Evolutionary conservation across 176 grass and related monocot genomes (phyloP), one percentile per base, ranked within the genome.

Genomic region (Juncus effusus): DNA sequence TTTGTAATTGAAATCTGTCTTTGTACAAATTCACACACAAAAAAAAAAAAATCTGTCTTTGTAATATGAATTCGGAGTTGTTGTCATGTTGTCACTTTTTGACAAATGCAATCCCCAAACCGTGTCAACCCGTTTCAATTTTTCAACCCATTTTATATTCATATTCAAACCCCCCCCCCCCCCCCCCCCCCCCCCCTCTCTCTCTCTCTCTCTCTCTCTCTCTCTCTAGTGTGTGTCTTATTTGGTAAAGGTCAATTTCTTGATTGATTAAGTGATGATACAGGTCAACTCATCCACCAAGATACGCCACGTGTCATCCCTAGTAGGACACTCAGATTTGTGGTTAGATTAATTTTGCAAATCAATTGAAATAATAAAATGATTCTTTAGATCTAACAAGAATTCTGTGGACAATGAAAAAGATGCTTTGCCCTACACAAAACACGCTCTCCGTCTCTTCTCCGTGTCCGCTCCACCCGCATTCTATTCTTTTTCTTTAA

Each of bases 231-330:
- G 19, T 28, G 19, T 28, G 19, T 28, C 51, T 56, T 38, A 39
- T 38, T 54, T 70, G 66, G 66, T 70, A 70, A 70, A 70, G 51
- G 66, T 70, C 66, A 70, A 70, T 70, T 70, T 53, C 16, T 40
- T 54, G 56, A 70, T 70, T 70, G 66, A 70, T 70, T 70, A 53
- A 6, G 9, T 3, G 6, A 16, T 56, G 51, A 40, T 7, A 10
- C 15, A 19, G 56, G 66, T 70, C 66, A 70, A 70, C 66, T 70
- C 36, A 49, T 10, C 42, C 36, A 49, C 16, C 42, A 66, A 9
- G 16, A 10, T 13, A 56, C 9, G 53, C 12, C 51, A 69, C 47
- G 36, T 69, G 66, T 39, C 66, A 69, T 40, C 53, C 36, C 66
- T 16, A 13, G 56, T 56, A 56, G 66, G 42, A 8, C 49, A 8